These are phyloP conservation scores for Clitopilus hobsonii DNA, from an alignment of 768 basidiomycete genomes.

Conservation along the genomic window DNA sequence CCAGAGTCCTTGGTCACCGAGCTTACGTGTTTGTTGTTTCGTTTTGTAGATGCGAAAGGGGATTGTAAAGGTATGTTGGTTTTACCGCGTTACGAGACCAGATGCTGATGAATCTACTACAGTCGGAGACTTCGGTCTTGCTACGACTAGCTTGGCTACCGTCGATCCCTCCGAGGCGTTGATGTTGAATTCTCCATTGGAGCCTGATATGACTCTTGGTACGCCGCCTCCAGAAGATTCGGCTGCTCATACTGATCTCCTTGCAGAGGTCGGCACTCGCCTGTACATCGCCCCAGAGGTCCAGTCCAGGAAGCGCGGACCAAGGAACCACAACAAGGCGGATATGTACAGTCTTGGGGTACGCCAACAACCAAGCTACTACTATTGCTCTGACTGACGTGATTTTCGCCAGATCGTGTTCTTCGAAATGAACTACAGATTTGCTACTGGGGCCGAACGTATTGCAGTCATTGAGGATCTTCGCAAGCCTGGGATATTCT, in stretches of 20 bases:
- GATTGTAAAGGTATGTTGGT: constrained; percentile 65
- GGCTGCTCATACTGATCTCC: neutral
- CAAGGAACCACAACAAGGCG: constrained; percentile 81
- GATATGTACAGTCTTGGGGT: constrained; percentile 95
- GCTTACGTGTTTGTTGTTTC: too few species aligned
- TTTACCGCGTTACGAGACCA: neutral
- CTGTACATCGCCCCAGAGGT: constrained; percentile 95
- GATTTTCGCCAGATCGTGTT: constrained; percentile 70
- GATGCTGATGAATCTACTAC: constrained; percentile 8
- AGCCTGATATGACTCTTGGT: constrained; percentile 78
- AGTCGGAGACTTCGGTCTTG: constrained; percentile 94
- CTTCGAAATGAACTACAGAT: constrained; percentile 92
- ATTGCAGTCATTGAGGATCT: constrained; percentile 79
- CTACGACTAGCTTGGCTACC: constrained; percentile 76
- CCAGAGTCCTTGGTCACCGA: too few species aligned
- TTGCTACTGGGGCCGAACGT: constrained; percentile 80
- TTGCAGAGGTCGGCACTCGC: constrained; percentile 79
- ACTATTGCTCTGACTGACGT: neutral
- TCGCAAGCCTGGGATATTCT: constrained; percentile 65
- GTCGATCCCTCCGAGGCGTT: constrained; percentile 71
- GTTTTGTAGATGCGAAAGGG: constrained; percentile 61
- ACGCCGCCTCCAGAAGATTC: constrained; percentile 9
- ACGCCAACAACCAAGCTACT: constrained; percentile 19
- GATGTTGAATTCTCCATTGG: constrained; percentile 35
- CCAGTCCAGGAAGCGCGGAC: constrained; percentile 53